These are phyloP conservation scores for Podospora didyma DNA, from an alignment of 495 filamentous ascomycete genomes.

Conservation along the genomic window DNA sequence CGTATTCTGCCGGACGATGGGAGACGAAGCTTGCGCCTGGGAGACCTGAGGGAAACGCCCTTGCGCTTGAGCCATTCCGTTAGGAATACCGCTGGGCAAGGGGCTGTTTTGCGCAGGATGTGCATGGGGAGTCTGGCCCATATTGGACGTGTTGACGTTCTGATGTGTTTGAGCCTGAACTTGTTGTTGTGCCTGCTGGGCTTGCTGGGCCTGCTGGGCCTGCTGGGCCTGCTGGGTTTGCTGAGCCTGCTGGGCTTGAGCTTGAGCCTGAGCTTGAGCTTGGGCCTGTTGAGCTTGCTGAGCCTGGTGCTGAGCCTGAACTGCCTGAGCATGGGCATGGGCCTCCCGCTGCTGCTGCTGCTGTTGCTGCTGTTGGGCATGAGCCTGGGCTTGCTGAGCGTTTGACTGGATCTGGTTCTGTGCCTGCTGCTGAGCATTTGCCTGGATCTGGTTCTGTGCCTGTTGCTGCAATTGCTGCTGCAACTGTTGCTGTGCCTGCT, in stretches of 20 bases:
- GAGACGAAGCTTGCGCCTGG: slow-evolving; percentile 72
- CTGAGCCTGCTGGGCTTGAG: no score
- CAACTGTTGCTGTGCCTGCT: no score
- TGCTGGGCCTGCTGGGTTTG: no score
- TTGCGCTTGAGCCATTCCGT: slow-evolving; percentile 49
- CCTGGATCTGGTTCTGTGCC: slow-evolving; percentile 24
- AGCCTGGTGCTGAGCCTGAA: slow-evolving; percentile 43
- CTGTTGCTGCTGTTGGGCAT: slow-evolving; percentile 33
- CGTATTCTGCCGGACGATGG: slow-evolving; percentile 73
- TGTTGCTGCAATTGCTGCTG: no score
- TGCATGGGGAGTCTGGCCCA: slow-evolving; percentile 28
- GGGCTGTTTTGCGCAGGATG: slow-evolving; percentile 41
- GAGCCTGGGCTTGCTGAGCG: slow-evolving; percentile 36
- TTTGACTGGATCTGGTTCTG: no score
- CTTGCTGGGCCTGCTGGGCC: no score
- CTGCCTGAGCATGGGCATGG: slow-evolving; percentile 35
- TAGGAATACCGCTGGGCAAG: slow-evolving; percentile 22
- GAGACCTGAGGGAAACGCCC: slow-evolving; percentile 56
- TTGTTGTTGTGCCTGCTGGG: no score
- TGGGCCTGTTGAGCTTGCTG: slow-evolving; percentile 49
- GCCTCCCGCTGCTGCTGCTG: slow-evolving; percentile 32
- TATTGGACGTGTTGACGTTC: slow-evolving; percentile 27
- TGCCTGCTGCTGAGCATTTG: slow-evolving; percentile 29
- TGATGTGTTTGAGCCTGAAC: slow-evolving; percentile 43
- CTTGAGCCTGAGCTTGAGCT: slow-evolving; percentile 28